phyloP scores from a whole-genome alignment of 305 asterid genomes.

The Solanum hybrid region DNA sequence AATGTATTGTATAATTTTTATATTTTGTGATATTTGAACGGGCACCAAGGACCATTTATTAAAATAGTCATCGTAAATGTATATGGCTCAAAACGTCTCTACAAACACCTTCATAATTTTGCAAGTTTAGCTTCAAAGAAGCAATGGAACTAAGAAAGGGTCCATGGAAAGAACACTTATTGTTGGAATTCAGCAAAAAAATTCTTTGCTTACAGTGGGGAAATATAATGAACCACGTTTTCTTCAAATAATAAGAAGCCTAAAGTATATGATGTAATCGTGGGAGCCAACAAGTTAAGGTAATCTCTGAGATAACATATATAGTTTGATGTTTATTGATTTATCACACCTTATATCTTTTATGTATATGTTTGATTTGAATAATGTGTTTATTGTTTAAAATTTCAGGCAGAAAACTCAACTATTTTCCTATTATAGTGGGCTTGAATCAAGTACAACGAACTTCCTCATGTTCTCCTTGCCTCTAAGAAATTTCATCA shows the following conservation, averaged over 20 bases:
- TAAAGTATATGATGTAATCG: background rate
- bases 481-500: background rate
- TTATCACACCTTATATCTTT: background rate
- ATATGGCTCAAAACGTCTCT: background rate
- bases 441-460: background rate
- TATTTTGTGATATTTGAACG: background rate
- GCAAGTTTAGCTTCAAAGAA: background rate
- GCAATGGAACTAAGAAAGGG: background rate
- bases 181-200: background rate
- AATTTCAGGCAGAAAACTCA: background rate
- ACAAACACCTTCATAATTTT: background rate
- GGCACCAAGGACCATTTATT: background rate
- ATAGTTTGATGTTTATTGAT: background rate
- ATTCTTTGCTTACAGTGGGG: background rate
- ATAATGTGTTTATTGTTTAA: background rate
- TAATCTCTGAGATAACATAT: background rate
- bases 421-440: background rate
- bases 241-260: background rate
- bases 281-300: background rate
- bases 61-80: background rate
- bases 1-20: too few relatives aligned
- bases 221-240: background rate
- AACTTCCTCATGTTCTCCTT: background rate
- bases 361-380: background rate
- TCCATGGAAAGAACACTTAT: background rate